phyloP scores from a whole-genome alignment of 129 eudicot species.

The Silybum marianum region DNA sequence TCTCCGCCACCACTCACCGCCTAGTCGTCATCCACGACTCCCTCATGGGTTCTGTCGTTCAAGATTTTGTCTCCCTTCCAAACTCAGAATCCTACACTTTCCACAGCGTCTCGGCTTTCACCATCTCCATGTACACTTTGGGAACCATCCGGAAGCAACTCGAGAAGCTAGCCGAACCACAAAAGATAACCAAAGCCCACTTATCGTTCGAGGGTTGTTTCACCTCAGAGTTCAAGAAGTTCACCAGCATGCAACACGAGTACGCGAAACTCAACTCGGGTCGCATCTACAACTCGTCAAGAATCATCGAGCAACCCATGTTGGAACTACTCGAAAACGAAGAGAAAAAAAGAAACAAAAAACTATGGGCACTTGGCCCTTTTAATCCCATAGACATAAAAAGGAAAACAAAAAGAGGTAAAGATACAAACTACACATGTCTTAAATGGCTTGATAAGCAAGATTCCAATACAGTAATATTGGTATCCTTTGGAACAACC shows the following conservation, averaged over 20 bases:
- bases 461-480: conserved; percentile 52
- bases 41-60: conserved; percentile 52
- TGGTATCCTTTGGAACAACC: conserved; percentile 65
- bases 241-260: conserved; percentile 15
- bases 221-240: conserved; percentile 26
- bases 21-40: conserved; percentile 55
- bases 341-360: conserved; percentile 17
- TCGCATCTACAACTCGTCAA: conserved; percentile 39
- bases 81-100: conserved; percentile 64
- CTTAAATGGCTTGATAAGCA: conserved; percentile 67
- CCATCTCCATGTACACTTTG: neutral
- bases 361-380: conserved; percentile 48
- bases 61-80: conserved; percentile 36
- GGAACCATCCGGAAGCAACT: conserved; percentile 13
- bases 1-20: conserved; percentile 33
- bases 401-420: neutral
- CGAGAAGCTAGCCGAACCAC: neutral
- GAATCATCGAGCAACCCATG: conserved; percentile 29
- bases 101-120: conserved; percentile 46
- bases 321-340: conserved; percentile 33
- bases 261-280: conserved; percentile 32
- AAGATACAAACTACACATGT: conserved; percentile 9
- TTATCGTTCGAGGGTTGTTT: conserved; percentile 46
- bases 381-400: conserved; percentile 25
- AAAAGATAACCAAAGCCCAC: conserved; percentile 13